Base-by-base conservation (phyloP, 192 early-diverging fungal genomes). In the Podila verticillata region DNA sequence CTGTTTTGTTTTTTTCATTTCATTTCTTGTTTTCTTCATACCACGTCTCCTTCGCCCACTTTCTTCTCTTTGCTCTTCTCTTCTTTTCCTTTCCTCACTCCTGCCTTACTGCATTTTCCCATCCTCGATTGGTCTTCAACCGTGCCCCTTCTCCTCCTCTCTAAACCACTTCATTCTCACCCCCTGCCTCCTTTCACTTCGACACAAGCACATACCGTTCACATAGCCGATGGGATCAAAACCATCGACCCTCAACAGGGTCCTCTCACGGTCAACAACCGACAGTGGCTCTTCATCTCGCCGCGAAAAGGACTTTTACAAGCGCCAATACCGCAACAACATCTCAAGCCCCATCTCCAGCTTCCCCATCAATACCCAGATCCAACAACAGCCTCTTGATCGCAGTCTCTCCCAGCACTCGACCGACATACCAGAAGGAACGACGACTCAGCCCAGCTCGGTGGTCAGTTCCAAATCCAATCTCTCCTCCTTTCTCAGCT, bases 401-500 rank as follows among this genome's bases (percentile, higher is more conserved):
- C 56, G 57, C 9, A 44, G 59, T 28, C 29, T 63, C 13, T 74
- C 73, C 12, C 66, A 74, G 24, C 49, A 68, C 28, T 63, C 73
- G 22, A 39, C 51, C 34, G 66, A 68, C 5, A 13, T 66, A 9
- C 30, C 60, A 20, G 10, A 57, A n/a, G 72, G 22, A 4, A 39
- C 47, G 8, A 49, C 39, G 13, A 44, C 39, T 15, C 39, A 19
- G 13, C 20, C 72, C 32, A 58, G 48, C 12, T 66, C 64, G 7
- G 58, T 59, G 0, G 57, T 57, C 9, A 68, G 63, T 36, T 75
- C 73, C 15, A 75, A 75, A 22, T 57, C 48, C 19, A 63, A 75
- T 22, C 61, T 75, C 28, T 67, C 73, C 0, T 75, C 73, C 5
- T 75, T 75, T 49, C 48, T 74, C 17, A 74, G 49, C 62, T 56